A percentile compares a stretch with the other conserved stretches of the same genome.
These are phyloP conservation scores for Saccharomycopsis malanga DNA, from an alignment of 805 yeast species.

Conservation along the genomic window DNA sequence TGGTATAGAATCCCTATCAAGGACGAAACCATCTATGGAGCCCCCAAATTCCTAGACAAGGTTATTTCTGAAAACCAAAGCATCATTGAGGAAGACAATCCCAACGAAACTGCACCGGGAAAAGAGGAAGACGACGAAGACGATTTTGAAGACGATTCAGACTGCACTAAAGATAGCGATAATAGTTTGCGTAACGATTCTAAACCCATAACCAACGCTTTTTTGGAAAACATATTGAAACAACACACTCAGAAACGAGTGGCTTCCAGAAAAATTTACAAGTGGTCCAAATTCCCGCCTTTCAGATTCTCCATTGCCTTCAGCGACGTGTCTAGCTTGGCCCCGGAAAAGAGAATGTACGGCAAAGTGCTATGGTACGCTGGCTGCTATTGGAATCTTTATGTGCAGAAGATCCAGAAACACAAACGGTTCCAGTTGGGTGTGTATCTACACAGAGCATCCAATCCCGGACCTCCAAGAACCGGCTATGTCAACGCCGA, in stretches of 20 bases:
- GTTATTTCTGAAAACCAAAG: slow-evolving; percentile 27
- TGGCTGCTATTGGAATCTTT: slow-evolving; percentile 55
- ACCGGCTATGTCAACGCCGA: slow-evolving; percentile 37
- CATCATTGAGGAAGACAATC: not conserved
- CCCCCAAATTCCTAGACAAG: slow-evolving; percentile 33
- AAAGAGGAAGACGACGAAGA: not conserved
- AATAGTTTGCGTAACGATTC: not conserved
- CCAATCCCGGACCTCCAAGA: slow-evolving; percentile 32
- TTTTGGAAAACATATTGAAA: slow-evolving; percentile 6
- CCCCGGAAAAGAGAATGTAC: slow-evolving; percentile 41
- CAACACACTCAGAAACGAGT: slow-evolving; percentile 4
- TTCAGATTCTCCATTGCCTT: slow-evolving; percentile 48
- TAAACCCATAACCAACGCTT: not conserved
- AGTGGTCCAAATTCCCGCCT: slow-evolving; percentile 44
- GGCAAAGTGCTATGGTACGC: slow-evolving; percentile 51
- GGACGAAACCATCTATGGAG: slow-evolving; percentile 42
- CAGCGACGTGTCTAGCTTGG: slow-evolving; percentile 38
- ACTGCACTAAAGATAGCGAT: slow-evolving; percentile 8
- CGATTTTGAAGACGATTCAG: not conserved
- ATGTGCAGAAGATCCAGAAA: slow-evolving; percentile 41
- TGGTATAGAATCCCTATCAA: slow-evolving; percentile 40
- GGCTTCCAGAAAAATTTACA: slow-evolving; percentile 22
- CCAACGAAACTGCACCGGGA: not conserved
- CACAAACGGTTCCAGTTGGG: slow-evolving; percentile 43
- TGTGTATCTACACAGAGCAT: slow-evolving; percentile 48